These are phyloP conservation scores for Dioscorea cayenensis DNA, from an alignment of 116 monocot genomes.

Conservation along the genomic window DNA sequence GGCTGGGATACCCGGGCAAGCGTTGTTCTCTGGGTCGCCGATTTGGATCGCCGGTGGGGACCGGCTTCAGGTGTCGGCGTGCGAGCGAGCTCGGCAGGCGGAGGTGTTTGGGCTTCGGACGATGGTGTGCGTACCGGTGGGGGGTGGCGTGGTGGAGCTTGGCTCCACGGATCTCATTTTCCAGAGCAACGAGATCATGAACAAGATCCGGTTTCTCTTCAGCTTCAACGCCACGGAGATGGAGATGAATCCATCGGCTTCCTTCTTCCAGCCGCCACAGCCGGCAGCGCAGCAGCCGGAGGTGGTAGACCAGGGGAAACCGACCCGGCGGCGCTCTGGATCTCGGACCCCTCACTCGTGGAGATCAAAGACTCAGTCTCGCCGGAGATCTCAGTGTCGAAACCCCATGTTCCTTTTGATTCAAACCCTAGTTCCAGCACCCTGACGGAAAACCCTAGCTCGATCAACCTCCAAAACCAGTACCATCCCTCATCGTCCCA, in stretches of 20 bases:
- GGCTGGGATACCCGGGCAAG: constrained; percentile 30
- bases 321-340: constrained; percentile 39
- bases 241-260: neutral
- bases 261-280: neutral
- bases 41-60: constrained; percentile 49
- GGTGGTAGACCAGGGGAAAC: constrained; percentile 18
- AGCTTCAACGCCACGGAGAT: constrained; percentile 2
- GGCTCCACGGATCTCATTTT: constrained; percentile 57
- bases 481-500: neutral
- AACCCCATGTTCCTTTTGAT: neutral
- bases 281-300: neutral
- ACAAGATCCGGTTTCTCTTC: constrained; percentile 43
- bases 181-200: constrained; percentile 35
- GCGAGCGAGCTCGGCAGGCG: constrained; percentile 58
- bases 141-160: constrained; percentile 61
- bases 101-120: constrained; percentile 54
- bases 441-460: constrained; percentile 40
- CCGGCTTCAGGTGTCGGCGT: constrained; percentile 17
- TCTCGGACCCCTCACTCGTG: constrained; percentile 32
- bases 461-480: constrained; percentile 5
- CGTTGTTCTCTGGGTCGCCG: constrained; percentile 26
- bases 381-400: constrained; percentile 21
- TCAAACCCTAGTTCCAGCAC: constrained; percentile 25
- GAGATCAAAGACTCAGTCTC: constrained; percentile 37
- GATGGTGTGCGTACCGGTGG: constrained; percentile 54